Conservation (phyloP, 176 grass and related monocot genomes). For the Phragmites australis region DNA sequence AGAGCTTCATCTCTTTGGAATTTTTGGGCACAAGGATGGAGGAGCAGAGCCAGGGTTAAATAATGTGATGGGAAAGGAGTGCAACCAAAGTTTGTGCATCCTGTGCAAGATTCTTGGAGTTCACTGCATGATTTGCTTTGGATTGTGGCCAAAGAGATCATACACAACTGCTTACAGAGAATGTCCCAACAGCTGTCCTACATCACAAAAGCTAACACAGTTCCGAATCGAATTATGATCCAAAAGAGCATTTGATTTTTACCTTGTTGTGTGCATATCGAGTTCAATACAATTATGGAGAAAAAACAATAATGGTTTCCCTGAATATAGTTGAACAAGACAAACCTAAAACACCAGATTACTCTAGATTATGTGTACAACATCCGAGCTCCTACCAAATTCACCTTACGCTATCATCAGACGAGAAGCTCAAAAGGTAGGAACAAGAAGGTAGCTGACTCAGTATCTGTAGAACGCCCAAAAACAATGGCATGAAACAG, state of each 20-base stretch:
- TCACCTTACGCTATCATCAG: slow-evolving; percentile 25
- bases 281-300: slow-evolving; percentile 19
- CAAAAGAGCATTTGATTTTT: neutral
- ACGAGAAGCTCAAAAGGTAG: neutral
- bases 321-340: slow-evolving; percentile 19
- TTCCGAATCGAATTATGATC: slow-evolving; percentile 1
- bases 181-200: neutral
- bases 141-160: slow-evolving; percentile 37
- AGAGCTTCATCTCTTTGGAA: slow-evolving; percentile 42
- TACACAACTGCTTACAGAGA: neutral
- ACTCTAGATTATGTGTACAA: slow-evolving; percentile 23
- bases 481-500: slow-evolving; percentile 45
- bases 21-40: neutral
- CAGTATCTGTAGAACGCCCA: slow-evolving; percentile 24
- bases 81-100: neutral
- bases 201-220: neutral
- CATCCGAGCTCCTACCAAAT: slow-evolving; percentile 20
- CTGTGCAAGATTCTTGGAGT: slow-evolving; percentile 45
- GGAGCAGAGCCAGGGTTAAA: slow-evolving; percentile 27
- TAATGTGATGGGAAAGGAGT: slow-evolving; percentile 29
- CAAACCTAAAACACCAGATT: slow-evolving; percentile 21
- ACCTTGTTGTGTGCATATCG: neutral
- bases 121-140: slow-evolving; percentile 56
- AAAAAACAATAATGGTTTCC: neutral
- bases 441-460: neutral